phyloP scores from a whole-genome alignment of 108 stramenopile genomes.

The Pseudonitzschia multiseries region DNA sequence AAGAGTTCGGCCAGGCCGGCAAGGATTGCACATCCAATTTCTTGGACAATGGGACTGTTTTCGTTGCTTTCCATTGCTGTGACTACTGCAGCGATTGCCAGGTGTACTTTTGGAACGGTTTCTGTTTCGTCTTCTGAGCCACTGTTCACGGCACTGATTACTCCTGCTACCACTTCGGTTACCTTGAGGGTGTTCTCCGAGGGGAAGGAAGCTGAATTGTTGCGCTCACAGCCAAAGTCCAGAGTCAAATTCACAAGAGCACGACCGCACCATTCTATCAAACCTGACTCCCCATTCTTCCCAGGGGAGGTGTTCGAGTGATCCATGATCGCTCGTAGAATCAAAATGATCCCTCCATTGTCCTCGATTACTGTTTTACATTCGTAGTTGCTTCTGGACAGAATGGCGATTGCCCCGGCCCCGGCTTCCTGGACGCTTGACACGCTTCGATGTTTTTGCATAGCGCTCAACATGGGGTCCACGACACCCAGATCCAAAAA shows the following conservation, averaged over 20 bases:
- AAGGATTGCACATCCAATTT: slow-evolving; percentile 70
- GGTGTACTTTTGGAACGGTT: slow-evolving; percentile 42
- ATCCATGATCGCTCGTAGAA: slow-evolving; percentile 69
- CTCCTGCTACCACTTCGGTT: slow-evolving; percentile 59
- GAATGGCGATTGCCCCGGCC: slow-evolving; percentile 43
- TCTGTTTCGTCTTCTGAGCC: slow-evolving; percentile 47
- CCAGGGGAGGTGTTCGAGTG: slow-evolving; percentile 48
- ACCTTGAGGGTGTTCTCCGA: slow-evolving; percentile 55
- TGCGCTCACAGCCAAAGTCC: slow-evolving; percentile 1
- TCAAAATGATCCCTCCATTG: slow-evolving; percentile 62
- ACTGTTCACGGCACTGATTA: slow-evolving; percentile 57
- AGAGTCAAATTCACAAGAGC: slow-evolving; percentile 61
- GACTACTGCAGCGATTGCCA: slow-evolving; percentile 59
- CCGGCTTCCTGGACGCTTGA: slow-evolving; percentile 58
- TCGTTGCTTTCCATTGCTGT: slow-evolving; percentile 68
- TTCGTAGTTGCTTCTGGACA: slow-evolving; percentile 47
- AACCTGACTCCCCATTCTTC: background rate
- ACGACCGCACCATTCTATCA: slow-evolving; percentile 60
- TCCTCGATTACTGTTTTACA: slow-evolving; percentile 67
- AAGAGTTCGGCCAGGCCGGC: slow-evolving; percentile 46
- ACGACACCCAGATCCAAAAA: slow-evolving; percentile 62
- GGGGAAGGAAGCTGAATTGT: slow-evolving; percentile 29
- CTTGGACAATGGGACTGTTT: slow-evolving; percentile 59
- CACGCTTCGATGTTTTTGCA: slow-evolving; percentile 67
- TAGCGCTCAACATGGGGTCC: slow-evolving; percentile 66